A percentile compares a stretch with the other conserved stretches of the same genome.
Conservation (phyloP, 805 yeast genomes). For the Isabelozyma rhagii region DNA sequence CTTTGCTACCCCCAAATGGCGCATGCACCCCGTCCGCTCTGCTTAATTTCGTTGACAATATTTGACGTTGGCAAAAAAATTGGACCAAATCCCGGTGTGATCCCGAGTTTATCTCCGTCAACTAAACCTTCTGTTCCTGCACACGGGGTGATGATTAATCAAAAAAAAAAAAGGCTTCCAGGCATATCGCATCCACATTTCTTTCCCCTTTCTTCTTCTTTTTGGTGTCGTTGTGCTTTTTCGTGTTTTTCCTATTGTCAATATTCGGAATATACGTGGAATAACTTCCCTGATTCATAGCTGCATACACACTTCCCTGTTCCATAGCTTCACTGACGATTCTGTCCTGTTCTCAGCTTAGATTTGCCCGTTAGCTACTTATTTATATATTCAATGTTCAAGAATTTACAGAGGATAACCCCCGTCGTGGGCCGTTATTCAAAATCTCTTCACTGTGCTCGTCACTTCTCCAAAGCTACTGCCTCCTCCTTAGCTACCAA, state of each 20-base stretch:
- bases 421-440: neutral
- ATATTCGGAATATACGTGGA: neutral
- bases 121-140: neutral
- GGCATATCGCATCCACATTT: neutral
- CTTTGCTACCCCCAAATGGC: too few relatives aligned
- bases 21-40: too few relatives aligned
- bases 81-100: neutral
- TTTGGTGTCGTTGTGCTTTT: neutral
- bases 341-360: too few relatives aligned
- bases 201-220: neutral
- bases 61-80: too few relatives aligned
- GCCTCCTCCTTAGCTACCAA: slow-evolving; percentile 6
- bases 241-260: neutral
- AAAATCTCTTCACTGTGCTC: neutral
- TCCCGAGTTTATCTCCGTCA: neutral
- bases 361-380: too few relatives aligned
- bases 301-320: too few relatives aligned
- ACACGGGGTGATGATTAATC: neutral
- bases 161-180: neutral
- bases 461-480: slow-evolving; percentile 3
- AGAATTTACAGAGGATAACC: neutral
- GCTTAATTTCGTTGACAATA: too few relatives aligned
- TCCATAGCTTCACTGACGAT: too few relatives aligned
- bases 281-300: neutral
- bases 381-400: neutral